phyloP scores from a whole-genome alignment of 345 rosid genomes.

The Linum usitatissimum region DNA sequence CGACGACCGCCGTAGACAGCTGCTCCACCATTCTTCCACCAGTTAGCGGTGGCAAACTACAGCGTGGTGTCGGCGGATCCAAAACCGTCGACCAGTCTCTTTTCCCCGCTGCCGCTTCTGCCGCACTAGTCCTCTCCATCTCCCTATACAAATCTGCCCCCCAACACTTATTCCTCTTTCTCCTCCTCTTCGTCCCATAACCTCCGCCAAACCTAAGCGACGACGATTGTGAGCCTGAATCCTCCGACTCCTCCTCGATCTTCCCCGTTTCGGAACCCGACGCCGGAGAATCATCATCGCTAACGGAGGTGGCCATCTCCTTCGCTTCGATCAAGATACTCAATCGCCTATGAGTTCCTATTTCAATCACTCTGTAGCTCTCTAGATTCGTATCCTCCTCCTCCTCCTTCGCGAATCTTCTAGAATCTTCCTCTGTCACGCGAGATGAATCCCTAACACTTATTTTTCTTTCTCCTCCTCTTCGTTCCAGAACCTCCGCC shows the following conservation, averaged over 20 bases:
- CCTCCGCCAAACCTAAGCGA: too few relatives aligned
- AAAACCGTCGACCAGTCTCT: constrained; percentile 28
- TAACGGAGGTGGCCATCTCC: constrained; percentile 21
- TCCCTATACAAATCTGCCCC: constrained; percentile 3
- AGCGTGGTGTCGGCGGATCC: constrained; percentile 24
- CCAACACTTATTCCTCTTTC: constrained; percentile 5
- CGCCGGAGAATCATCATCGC: not conserved
- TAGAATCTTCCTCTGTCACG: constrained; percentile 6
- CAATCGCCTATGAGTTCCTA: constrained; percentile 12
- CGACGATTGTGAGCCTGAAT: not conserved
- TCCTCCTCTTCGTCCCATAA: constrained; percentile 4
- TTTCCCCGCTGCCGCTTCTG: constrained; percentile 27
- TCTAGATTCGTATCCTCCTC: not conserved
- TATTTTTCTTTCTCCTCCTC: too few relatives aligned
- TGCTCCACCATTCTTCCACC: too few relatives aligned
- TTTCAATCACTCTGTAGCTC: constrained; percentile 4
- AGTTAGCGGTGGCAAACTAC: not conserved
- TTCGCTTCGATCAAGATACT: constrained; percentile 34
- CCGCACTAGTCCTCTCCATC: constrained; percentile 16
- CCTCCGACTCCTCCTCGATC: not conserved
- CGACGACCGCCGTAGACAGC: too few relatives aligned
- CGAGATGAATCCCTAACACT: too few relatives aligned
- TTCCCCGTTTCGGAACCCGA: not conserved
- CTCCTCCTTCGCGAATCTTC: too few relatives aligned
- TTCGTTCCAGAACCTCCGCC: too few relatives aligned